Percentiles rank a stretch among this genome's conserved stretches.
These are phyloP conservation scores for Trichoderma simmonsii DNA, from an alignment of 2,329 filamentous ascomycete species.

Conservation along the genomic window DNA sequence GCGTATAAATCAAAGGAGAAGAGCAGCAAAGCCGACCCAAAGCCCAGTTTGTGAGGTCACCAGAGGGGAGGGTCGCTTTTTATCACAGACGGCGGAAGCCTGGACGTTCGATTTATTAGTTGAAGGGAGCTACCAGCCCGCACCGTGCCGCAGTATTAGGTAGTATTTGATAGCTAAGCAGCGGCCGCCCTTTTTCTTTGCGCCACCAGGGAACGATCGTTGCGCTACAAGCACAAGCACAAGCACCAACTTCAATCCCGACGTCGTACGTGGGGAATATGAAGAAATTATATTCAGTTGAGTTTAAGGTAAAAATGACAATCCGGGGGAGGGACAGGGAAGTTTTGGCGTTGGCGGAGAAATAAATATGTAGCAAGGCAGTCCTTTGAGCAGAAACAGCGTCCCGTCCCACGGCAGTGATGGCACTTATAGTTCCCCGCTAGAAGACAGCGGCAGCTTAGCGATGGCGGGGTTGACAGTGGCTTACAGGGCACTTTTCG, in stretches of 20 bases:
- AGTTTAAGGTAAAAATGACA: not conserved
- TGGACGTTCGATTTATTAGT: not conserved
- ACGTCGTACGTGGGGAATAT: not conserved
- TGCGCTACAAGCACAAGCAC: not conserved
- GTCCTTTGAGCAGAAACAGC: not conserved
- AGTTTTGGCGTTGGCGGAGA: not conserved
- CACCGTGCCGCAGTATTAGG: not conserved
- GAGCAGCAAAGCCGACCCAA: not conserved
- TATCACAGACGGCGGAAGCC: not conserved
- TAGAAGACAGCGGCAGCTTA: not conserved
- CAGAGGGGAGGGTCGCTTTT: not conserved
- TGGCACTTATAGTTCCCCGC: not conserved
- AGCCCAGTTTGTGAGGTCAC: not conserved
- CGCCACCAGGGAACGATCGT: not conserved
- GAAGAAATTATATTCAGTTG: not conserved
- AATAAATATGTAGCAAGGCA: not conserved
- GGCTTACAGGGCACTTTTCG: not conserved
- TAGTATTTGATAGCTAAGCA: not conserved
- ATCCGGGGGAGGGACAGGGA: not conserved
- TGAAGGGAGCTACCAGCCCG: slow-evolving; percentile 1
- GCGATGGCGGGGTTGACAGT: slow-evolving; percentile 8
- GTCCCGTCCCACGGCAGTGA: not conserved
- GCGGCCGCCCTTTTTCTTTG: not conserved
- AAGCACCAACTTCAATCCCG: not conserved
- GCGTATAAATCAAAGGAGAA: not conserved